Evolutionary conservation across 306 rosid genomes (phyloP), one percentile per base, ranked within the genome.

Genomic region (Pachyrhizus erosus): DNA sequence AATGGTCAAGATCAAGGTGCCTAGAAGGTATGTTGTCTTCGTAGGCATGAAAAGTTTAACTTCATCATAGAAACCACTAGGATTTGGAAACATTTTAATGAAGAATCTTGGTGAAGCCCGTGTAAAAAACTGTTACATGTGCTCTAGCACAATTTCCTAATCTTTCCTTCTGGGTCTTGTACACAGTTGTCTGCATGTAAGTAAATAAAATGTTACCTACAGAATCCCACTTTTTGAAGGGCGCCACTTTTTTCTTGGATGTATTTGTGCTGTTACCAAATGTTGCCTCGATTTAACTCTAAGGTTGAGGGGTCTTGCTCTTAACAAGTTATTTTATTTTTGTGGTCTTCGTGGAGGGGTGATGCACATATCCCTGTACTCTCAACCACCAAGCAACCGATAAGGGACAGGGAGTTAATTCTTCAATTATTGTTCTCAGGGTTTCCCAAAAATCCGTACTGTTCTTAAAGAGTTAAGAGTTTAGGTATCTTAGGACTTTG

Each of bases 11-110:
- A 64, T 70, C 72, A 45, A 34, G 48, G 26, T 81, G 54, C 33
- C 46, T 21, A 14, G 62, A 34, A 0, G 43, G 69, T 52, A 55
- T 75, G 48, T 57, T 5, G 76, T 71, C 74, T 77, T 74, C 24
- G 2, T 31, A 8, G 42, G 58, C 7, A 6, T 46, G 84, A 76
- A 51, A 55, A 54, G 70, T 64, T 52, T 33, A 33, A 21, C 67
- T 51, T 64, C 40, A 5, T 60, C 46, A 66, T 43, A 86, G 84
- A 80, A 75, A 54, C 43, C 60, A 27, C 62, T 15, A 67, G 96
- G 97, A 83, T 89, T 94, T 89, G 46, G 98, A 90, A 83, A 24
- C 76, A 79, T 79, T 79, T 93, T 90, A 82, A 91, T 90, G 97
- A 94, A 86, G 87, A 88, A 89, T 88, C 94, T 90, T 82, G 57